Evolutionary conservation across 176 grass and related monocot genomes (phyloP), one percentile per base, ranked within the genome.

Genomic region (Zizania latifolia): DNA sequence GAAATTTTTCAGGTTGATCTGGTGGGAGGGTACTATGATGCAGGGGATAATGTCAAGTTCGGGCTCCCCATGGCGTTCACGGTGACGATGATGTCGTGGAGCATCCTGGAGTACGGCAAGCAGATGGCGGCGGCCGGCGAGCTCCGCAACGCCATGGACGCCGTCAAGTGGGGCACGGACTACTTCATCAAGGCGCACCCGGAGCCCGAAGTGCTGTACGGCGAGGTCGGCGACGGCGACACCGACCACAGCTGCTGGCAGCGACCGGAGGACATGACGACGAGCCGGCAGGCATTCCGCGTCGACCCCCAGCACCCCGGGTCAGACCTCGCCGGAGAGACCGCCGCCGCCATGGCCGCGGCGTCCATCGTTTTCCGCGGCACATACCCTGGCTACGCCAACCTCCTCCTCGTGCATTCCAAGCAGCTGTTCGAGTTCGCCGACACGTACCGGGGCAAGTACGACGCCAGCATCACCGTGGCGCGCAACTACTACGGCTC

Each of bases 151-250:
- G 91, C 94, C 61, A 84, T 98, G 91, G 91, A 87, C 54, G 94
- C 94, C 40, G 78, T 98, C 6, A 98, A 92, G 81, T 98, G 91
- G 94, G 91, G 94, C 46, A 92, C 91, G 0, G 94, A 98, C 43
- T 98, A 98, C 89, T 91, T 92, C 86, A 89, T 98, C 74, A 98
- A 98, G 84, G 91, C 91, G 0, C 94, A 98, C 77, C 91, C 94
- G 0, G 78, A 98, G 68, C 88, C 94, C 12, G 78, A 87, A 80
- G 88, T 94, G 65, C 86, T 98, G 8, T 98, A 94, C 40, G 94
- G 91, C 33, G 94, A 94, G 90, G 94, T 98, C 2, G 91, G 91
- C 24, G 93, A 97, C 39, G 93, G 93, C 14, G 85, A 90, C 75
- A 93, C 93, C 1, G 93, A 93, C 17, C 93, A 97, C 78, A 71